These are phyloP conservation scores for Metrosideros polymorpha DNA, from an alignment of 441 rosid species.

Conservation along the genomic window DNA sequence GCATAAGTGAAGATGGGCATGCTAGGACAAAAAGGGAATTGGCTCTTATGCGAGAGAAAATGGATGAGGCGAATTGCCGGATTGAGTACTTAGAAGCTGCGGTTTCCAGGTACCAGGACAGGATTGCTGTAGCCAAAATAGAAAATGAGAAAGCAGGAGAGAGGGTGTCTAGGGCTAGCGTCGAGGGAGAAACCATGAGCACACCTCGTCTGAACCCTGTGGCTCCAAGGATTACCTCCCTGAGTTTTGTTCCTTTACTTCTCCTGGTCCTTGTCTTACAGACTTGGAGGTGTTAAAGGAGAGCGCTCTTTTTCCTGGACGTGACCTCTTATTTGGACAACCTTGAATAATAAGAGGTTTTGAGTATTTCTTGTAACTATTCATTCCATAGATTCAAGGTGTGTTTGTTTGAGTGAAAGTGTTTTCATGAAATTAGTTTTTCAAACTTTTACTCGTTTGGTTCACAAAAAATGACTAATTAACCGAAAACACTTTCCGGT, in stretches of 20 bases:
- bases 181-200: not conserved
- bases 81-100: not conserved
- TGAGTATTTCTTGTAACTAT: too few species aligned
- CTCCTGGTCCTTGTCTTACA: not conserved
- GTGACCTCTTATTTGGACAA: too few species aligned
- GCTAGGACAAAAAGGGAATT: not conserved
- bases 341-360: too few species aligned
- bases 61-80: not conserved
- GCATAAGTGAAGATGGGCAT: not conserved
- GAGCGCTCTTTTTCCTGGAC: not conserved
- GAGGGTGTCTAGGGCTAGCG: not conserved
- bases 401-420: too few species aligned
- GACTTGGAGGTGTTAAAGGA: not conserved
- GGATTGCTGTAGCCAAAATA: too few species aligned
- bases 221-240: not conserved
- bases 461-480: not conserved
- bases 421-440: not conserved
- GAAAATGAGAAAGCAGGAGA: not conserved
- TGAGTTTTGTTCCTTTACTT: not conserved
- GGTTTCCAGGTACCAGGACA: too few species aligned
- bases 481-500: not conserved
- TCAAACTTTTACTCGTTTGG: accelerated
- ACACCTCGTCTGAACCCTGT: not conserved
- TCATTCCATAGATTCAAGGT: too few species aligned
- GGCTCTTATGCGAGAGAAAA: not conserved